A percentile compares a stretch with the other conserved stretches of the same genome.
These are phyloP conservation scores for Pulveroboletus frians DNA, from an alignment of 768 basidiomycete species.

Conservation along the genomic window DNA sequence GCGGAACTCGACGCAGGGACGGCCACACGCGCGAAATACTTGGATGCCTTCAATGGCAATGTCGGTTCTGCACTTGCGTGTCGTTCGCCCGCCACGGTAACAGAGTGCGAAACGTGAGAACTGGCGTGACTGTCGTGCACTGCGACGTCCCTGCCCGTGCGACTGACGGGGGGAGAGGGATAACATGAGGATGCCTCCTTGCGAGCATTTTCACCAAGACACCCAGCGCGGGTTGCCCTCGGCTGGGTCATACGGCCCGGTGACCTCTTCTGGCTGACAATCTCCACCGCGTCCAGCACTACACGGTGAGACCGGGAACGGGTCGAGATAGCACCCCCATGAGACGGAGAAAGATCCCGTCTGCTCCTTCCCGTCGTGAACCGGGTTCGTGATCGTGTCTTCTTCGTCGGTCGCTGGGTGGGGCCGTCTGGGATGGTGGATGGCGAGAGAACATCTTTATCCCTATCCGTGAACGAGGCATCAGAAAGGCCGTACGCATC, in stretches of 20 bases:
- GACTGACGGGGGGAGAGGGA: conserved; percentile 6
- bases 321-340: not conserved
- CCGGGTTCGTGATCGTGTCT: not conserved
- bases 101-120: not conserved
- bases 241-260: too few relatives aligned
- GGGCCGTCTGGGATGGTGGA: not conserved
- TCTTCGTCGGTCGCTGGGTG: not conserved
- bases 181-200: not conserved
- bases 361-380: not conserved
- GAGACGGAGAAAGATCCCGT: not conserved
- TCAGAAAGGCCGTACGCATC: not conserved
- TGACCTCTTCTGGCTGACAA: not conserved
- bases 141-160: not conserved
- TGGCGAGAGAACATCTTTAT: not conserved
- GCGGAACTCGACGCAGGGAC: not conserved
- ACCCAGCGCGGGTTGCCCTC: not conserved
- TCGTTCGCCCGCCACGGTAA: not conserved
- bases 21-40: conserved; percentile 11
- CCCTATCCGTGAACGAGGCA: not conserved
- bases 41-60: conserved; percentile 11
- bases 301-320: conserved; percentile 2
- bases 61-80: not conserved
- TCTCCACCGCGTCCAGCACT: conserved; percentile 18
- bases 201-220: not conserved
- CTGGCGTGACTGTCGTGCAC: not conserved